These are phyloP conservation scores for Arabidopsis suecica DNA, from an alignment of 345 rosid genomes.

Conservation along the genomic window DNA sequence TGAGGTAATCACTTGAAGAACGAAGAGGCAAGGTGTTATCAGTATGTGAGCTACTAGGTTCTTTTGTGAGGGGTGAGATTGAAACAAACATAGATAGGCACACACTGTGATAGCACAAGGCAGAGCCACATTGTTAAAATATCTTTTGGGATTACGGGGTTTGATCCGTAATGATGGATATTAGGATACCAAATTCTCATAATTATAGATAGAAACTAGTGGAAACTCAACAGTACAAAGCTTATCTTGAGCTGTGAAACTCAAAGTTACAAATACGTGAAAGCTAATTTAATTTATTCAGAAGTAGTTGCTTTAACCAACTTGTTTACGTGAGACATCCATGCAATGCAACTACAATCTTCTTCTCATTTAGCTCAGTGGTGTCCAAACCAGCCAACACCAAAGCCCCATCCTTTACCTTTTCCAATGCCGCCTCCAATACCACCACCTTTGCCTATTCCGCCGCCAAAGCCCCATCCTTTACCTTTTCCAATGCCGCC, in stretches of 20 bases:
- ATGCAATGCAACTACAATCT: not conserved
- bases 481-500: not conserved
- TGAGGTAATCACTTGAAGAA: conserved; percentile 24
- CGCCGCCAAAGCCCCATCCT: not conserved
- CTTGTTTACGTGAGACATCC: not conserved
- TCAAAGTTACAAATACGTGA: not conserved
- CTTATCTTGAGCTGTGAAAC: not conserved
- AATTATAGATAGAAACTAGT: not conserved
- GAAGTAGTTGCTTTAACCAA: not conserved
- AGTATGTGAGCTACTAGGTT: conserved; percentile 3
- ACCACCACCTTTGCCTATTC: not conserved
- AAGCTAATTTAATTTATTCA: conserved; percentile 19
- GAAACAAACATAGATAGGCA: conserved; percentile 7
- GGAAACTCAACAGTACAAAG: conserved; percentile 2
- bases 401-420: conserved; percentile 2
- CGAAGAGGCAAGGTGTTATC: conserved; percentile 11
- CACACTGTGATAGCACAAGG: not conserved
- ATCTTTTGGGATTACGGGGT: not conserved
- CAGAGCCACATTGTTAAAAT: not conserved
- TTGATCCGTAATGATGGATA: not conserved
- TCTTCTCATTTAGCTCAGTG: conserved; percentile 1
- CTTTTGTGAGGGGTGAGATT: not conserved
- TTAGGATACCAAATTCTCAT: conserved; percentile 8
- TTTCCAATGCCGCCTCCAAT: not conserved
- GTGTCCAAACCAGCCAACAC: not conserved